A percentile compares a stretch with the other conserved stretches of the same genome.
These are phyloP conservation scores for Macrotyloma uniflorum DNA, from an alignment of 306 rosid genomes.

Conservation along the genomic window DNA sequence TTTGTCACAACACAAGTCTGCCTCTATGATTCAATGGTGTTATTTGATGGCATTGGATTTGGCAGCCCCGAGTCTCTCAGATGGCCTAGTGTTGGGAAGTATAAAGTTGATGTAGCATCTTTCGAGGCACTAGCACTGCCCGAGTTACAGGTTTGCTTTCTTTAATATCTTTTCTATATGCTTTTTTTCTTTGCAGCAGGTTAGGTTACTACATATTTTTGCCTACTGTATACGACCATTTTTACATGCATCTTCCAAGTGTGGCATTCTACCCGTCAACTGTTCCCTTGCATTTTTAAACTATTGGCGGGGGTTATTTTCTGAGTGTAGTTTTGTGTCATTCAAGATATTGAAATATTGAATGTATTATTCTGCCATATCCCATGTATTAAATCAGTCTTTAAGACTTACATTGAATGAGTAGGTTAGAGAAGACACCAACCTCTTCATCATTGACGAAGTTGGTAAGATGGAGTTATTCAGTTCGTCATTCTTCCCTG, in stretches of 20 bases:
- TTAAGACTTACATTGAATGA: constrained; percentile 6
- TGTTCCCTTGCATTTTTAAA: constrained; percentile 3
- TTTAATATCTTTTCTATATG: not conserved
- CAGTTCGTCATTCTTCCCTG: constrained; percentile 88
- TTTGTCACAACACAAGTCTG: constrained; percentile 6
- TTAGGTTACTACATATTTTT: no score
- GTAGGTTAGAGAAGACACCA: constrained; percentile 76
- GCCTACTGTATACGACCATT: not conserved
- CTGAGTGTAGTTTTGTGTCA: not conserved
- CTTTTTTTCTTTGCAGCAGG: not conserved
- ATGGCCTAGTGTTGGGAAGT: constrained; percentile 91
- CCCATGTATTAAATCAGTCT: not conserved
- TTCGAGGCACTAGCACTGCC: constrained; percentile 83
- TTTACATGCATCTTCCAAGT: not conserved
- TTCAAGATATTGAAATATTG: constrained; percentile 10
- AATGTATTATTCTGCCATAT: not conserved
- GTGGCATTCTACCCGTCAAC: not conserved
- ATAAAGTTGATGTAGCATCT: constrained; percentile 72
- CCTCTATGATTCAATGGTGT: constrained; percentile 30
- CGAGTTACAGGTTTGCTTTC: constrained; percentile 70
- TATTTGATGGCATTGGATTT: constrained; percentile 47
- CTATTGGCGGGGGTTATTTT: not conserved
- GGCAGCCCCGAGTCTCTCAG: constrained; percentile 62
- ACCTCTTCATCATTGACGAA: constrained; percentile 81
- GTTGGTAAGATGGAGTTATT: constrained; percentile 91